Conservation (phyloP, 1,139 yeast genomes). For the Lizanozyma gosingica region DNA sequence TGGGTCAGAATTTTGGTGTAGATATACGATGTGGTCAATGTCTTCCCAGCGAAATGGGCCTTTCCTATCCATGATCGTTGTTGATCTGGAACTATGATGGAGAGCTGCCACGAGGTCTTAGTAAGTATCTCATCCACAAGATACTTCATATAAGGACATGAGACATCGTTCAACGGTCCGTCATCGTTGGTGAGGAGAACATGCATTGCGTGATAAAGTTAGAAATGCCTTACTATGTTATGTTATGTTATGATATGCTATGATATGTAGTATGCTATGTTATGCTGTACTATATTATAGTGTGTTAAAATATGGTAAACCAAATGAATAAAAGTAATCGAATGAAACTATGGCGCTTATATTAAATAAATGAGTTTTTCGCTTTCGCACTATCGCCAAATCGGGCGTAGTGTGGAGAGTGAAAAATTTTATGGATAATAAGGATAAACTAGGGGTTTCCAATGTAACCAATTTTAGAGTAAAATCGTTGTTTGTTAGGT, state of each 20-base stretch:
- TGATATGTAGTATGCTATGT: too few species aligned
- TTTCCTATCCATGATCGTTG: conserved; percentile 91
- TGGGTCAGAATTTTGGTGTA: conserved; percentile 40
- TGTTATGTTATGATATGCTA: too few species aligned
- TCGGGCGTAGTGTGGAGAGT: neutral
- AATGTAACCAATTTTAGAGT: too few species aligned
- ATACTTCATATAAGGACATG: conserved; percentile 83
- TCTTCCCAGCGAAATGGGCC: conserved; percentile 88
- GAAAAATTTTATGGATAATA: too few species aligned
- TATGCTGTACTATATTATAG: too few species aligned
- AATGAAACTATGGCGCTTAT: too few species aligned
- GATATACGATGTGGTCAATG: conserved; percentile 58
- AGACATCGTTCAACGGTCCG: conserved; percentile 76
- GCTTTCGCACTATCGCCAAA: neutral
- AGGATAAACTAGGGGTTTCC: too few species aligned
- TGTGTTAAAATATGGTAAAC: too few species aligned
- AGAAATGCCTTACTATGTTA: too few species aligned
- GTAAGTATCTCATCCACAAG: conserved; percentile 61
- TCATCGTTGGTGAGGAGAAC: conserved; percentile 78
- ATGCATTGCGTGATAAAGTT: conserved; percentile 20
- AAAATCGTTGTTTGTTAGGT: too few species aligned
- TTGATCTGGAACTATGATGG: conserved; percentile 63
- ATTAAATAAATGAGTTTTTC: too few species aligned
- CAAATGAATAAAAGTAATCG: too few species aligned
- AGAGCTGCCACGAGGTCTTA: conserved; percentile 74